Evolutionary conservation across 169 alveolate species (phyloP), one percentile per base, ranked within the genome.

Genomic region (Plasmodium knowlesi): DNA sequence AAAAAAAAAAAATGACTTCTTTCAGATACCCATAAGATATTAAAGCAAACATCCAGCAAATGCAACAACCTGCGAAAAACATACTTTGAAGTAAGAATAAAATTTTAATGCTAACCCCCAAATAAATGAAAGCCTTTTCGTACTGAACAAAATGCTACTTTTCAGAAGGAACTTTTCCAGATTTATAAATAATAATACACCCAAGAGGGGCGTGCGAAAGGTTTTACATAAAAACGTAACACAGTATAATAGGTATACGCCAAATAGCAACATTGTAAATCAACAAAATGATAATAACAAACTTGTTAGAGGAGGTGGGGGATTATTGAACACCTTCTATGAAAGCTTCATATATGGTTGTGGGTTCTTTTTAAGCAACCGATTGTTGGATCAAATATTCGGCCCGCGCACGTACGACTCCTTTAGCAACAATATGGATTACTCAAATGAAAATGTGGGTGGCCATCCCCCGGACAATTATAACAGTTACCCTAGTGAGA

Each of bases 331-430:
- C 50, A 88, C 93, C 41, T 88, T 88, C 71, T 88, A 88, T 88
- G 93, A 88, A 50, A 88, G 93, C 71, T 88, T 88, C 81, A 78
- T 88, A 54, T 88, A 88, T 88, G 93, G 93, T 57, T 88, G 93
- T 88, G 93, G 93, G 8, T 88, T 88, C 32, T 88, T 88, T 74
- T 88, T 88, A 88, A 88, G 93, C 71, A 88, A 88, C 72, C 57
- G 93, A 88, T 76, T 88, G 82, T 74, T 88, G 39, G 93, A 88
- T 88, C 93, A 88, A 71, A 88, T 88, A 57, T 88, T 88, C 46
- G 93, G 93, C 30, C 86, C 93, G 4, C 86, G 93, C 28, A 5
- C 86, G 54, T 88, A 71, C 57, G 93, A 88, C 82, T 37, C 93
- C n/a, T 88, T 71, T 57, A 32, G 12, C 32, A 88, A 53, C 46